Percentiles rank a stretch among this genome's conserved stretches.
Evolutionary conservation across 2,329 filamentous ascomycete genomes (phyloP).

Genomic region (Claviceps pusilla): DNA sequence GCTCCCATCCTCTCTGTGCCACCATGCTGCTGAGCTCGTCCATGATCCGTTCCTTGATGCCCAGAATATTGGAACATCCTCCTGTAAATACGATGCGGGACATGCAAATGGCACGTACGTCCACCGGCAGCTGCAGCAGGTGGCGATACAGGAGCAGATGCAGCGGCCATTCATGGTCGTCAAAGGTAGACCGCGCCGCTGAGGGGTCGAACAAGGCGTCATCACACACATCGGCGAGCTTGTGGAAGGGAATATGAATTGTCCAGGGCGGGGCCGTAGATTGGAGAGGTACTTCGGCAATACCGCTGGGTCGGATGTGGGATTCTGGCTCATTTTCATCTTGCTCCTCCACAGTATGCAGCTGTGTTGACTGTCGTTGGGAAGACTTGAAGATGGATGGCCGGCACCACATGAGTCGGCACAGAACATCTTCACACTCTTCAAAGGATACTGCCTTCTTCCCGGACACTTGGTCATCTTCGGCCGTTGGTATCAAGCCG

Average conservation of each 20-base stretch:
- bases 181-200: constrained; percentile 42
- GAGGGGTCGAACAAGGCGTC: constrained; percentile 52
- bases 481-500: constrained; percentile 12
- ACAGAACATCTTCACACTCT: constrained; percentile 66
- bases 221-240: constrained; percentile 61
- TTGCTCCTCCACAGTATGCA: constrained; percentile 40
- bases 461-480: constrained; percentile 15
- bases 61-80: constrained; percentile 63
- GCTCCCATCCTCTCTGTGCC: constrained; percentile 58
- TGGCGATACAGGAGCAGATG: constrained; percentile 62
- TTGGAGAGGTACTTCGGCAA: constrained; percentile 29
- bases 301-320: constrained; percentile 10
- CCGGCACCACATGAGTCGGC: constrained; percentile 63
- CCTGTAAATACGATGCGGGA: constrained; percentile 77
- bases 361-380: constrained; percentile 24
- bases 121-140: constrained; percentile 61
- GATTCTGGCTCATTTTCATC: constrained; percentile 32
- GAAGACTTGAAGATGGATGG: constrained; percentile 17
- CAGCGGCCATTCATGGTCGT: constrained; percentile 75
- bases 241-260: constrained; percentile 52
- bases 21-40: constrained; percentile 58
- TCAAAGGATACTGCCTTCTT: constrained; percentile 47
- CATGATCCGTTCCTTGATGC: constrained; percentile 62
- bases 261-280: constrained; percentile 36
- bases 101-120: constrained; percentile 75